These are phyloP conservation scores for Phytophthora multivora DNA, from an alignment of 352 stramenopile species.

Conservation along the genomic window DNA sequence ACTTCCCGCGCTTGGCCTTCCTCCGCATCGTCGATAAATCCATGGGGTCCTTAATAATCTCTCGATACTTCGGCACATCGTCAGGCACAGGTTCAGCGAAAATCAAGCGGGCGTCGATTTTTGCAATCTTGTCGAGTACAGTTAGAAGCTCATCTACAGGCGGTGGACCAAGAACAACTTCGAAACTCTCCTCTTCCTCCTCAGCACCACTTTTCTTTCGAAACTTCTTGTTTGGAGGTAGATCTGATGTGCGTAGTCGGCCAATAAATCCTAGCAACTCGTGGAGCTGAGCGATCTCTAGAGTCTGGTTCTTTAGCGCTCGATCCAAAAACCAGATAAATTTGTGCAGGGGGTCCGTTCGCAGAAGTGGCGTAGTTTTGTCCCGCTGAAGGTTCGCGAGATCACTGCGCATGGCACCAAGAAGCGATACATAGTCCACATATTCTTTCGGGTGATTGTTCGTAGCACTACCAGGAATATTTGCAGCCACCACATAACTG, in stretches of 20 bases:
- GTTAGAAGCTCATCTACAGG: conserved; percentile 68
- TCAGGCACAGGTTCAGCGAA: conserved; percentile 87
- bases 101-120: conserved; percentile 74
- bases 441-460: conserved; percentile 77
- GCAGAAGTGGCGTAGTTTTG: conserved; percentile 69
- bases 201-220: conserved; percentile 67
- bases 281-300: conserved; percentile 70
- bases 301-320: conserved; percentile 74
- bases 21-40: conserved; percentile 85
- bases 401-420: conserved; percentile 79
- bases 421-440: conserved; percentile 82
- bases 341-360: conserved; percentile 83
- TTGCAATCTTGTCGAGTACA: conserved; percentile 83
- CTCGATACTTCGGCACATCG: conserved; percentile 83
- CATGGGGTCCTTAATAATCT: conserved; percentile 88
- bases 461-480: conserved; percentile 64
- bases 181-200: conserved; percentile 83
- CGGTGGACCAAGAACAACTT: conserved; percentile 78
- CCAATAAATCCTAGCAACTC: conserved; percentile 76
- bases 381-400: conserved; percentile 84
- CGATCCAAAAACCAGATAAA: conserved; percentile 90
- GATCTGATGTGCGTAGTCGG: conserved; percentile 68
- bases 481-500: conserved; percentile 70
- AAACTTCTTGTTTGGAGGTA: conserved; percentile 80
- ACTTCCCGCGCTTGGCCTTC: conserved; percentile 80